Evolutionary conservation across 495 filamentous ascomycete genomes (phyloP).

Genomic region (Penicillium canescens): DNA sequence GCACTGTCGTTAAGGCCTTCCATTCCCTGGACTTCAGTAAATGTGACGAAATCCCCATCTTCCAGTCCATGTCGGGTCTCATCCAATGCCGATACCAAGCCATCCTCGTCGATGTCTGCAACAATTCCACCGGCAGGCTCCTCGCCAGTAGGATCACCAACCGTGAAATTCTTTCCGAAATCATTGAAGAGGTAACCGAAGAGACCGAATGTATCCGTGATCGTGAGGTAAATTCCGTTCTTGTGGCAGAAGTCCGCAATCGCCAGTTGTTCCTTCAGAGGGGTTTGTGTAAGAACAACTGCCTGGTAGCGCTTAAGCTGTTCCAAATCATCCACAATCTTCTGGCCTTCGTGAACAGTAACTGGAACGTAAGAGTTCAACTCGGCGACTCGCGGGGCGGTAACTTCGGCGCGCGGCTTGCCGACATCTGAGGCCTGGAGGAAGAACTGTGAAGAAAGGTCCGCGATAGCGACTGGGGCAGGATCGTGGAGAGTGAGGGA

Average conservation of each 20-base stretch:
- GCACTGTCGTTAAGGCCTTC: slow-evolving; percentile 79
- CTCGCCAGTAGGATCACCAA: slow-evolving; percentile 90
- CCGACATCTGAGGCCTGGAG: slow-evolving; percentile 85
- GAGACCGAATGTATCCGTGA: slow-evolving; percentile 85
- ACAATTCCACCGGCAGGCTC: slow-evolving; percentile 85
- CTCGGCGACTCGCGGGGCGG: slow-evolving; percentile 86
- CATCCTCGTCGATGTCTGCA: slow-evolving; percentile 82
- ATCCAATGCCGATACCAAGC: slow-evolving; percentile 90
- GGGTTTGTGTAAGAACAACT: slow-evolving; percentile 83
- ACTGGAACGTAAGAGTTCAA: slow-evolving; percentile 96
- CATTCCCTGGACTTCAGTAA: slow-evolving; percentile 92
- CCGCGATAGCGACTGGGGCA: slow-evolving; percentile 74
- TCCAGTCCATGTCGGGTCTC: slow-evolving; percentile 94
- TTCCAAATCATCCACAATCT: slow-evolving; percentile 66
- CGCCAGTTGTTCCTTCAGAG: slow-evolving; percentile 72
- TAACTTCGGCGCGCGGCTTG: slow-evolving; percentile 83
- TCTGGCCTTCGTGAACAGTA: slow-evolving; percentile 64
- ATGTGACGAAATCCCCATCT: slow-evolving; percentile 95
- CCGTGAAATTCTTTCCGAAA: slow-evolving; percentile 89
- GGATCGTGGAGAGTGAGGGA: slow-evolving; percentile 86
- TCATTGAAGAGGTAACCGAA: slow-evolving; percentile 98
- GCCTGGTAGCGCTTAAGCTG: slow-evolving; percentile 87
- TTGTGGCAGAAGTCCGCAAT: slow-evolving; percentile 92
- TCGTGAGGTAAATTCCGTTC: slow-evolving; percentile 86
- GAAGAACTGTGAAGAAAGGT: slow-evolving; percentile 97